Percentiles rank a stretch among this genome's conserved stretches.
phyloP scores from a whole-genome alignment of 2,329 filamentous ascomycete genomes.

The Teratosphaeria destructans region DNA sequence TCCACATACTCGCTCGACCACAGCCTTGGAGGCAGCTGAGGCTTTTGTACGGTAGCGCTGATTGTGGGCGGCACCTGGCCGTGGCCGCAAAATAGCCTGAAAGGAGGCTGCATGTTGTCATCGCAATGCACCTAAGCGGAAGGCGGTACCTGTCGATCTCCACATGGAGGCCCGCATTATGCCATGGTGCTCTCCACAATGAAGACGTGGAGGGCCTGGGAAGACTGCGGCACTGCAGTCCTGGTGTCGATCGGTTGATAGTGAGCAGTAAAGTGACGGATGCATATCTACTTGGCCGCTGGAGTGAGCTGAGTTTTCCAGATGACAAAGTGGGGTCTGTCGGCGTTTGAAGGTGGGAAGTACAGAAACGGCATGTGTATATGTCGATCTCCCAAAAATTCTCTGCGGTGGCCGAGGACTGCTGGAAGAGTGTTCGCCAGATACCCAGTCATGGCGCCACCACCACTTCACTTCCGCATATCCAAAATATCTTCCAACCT shows the following conservation, averaged over 20 bases:
- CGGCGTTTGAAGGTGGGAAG: not conserved
- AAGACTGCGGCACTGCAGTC: not conserved
- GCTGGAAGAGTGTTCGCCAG: not conserved
- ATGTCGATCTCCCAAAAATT: constrained; percentile 30
- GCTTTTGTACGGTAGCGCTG: not conserved
- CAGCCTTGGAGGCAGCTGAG: not conserved
- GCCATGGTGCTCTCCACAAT: not conserved
- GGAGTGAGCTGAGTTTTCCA: not conserved
- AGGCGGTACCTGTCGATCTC: not conserved
- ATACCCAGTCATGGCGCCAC: not conserved
- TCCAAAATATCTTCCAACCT: constrained; percentile 48
- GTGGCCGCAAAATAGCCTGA: not conserved
- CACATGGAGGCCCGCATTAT: not conserved
- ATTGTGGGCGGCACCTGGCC: not conserved
- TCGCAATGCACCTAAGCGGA: not conserved
- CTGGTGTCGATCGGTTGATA: no score
- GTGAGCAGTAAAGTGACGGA: not conserved
- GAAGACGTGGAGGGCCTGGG: not conserved
- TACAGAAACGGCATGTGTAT: constrained; percentile 25
- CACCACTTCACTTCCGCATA: constrained; percentile 1
- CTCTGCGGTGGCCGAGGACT: not conserved
- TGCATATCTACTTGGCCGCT: not conserved
- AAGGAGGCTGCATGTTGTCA: not conserved
- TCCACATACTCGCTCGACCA: not conserved
- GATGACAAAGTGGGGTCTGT: not conserved